Conservation (phyloP, 257 asterid species). For the Solanum rostratum region DNA sequence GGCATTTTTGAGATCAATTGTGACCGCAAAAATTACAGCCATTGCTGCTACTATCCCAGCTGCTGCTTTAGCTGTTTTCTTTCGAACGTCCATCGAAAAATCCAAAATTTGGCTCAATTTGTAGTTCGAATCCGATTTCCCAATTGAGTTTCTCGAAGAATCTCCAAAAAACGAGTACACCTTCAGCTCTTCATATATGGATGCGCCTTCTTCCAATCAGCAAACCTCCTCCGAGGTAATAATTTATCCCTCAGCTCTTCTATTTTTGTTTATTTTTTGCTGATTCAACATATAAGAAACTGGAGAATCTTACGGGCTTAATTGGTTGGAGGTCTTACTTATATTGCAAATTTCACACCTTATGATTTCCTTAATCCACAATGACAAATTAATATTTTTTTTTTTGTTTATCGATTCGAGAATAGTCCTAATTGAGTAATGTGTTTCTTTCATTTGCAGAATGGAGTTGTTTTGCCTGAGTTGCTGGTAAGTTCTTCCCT, state of each 20-base stretch:
- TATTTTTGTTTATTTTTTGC: neutral
- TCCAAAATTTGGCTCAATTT: conserved; percentile 22
- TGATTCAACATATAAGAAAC: neutral
- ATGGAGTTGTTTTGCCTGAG: conserved; percentile 70
- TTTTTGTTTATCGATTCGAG: neutral
- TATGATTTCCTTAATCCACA: neutral
- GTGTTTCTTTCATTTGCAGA: conserved; percentile 30
- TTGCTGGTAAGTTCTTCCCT: conserved; percentile 47
- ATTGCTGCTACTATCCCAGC: conserved; percentile 3
- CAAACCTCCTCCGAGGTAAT: conserved; percentile 30
- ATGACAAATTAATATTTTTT: neutral
- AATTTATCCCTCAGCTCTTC: neutral
- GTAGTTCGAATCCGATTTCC: conserved; percentile 14
- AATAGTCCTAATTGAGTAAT: neutral
- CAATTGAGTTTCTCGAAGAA: conserved; percentile 20
- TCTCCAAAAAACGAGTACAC: conserved; percentile 15
- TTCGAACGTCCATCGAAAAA: conserved; percentile 7
- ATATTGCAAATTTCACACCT: neutral
- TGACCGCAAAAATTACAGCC: conserved; percentile 52
- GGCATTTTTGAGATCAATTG: conserved; percentile 64
- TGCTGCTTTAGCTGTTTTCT: conserved; percentile 27
- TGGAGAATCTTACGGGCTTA: neutral
- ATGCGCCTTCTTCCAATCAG: conserved; percentile 20
- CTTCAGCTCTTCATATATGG: conserved; percentile 54
- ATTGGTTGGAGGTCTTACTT: neutral